Base-by-base conservation (phyloP, 768 basidiomycete genomes). In the Calocybe gangraenosa region DNA sequence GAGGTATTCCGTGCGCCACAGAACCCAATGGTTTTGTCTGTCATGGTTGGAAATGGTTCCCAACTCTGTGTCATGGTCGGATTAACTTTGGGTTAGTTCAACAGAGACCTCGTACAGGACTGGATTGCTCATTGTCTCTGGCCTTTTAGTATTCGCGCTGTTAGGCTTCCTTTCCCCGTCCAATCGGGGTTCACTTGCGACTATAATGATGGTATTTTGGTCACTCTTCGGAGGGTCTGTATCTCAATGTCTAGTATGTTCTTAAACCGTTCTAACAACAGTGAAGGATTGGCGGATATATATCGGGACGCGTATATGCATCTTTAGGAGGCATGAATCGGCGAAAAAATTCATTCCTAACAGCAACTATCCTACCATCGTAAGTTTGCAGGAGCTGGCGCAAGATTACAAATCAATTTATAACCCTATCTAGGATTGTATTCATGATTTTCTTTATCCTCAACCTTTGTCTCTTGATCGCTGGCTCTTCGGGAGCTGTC, bases 91-190 rank as follows among this genome's bases (percentile, higher is more conserved):
- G 79, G 91, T 90, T 44, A 36, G 66, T 50, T 18, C 23, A 19
- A 32, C 15, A 20, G n/a, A 30, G 19, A 5, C 11, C 37, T 25
- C 25, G 11, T n/a, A 38, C 33, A 18, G 44, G 25, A 39, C 32
- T 31, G 15, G 8, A 14, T 41, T 25, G 15, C 40, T 43, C 25
- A 55, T 48, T 42, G 15, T 45, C 44, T 41, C 20, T 15, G 53
- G 25, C 25, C 15, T 33, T 11, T 5, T 7, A 92, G 87, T 94
- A 8, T 98, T 95, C 61, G 95, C 92, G 6, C 67, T 95, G 17
- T 62, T 96, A 44, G 94, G 94, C 4, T 95, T 98, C 71, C 75
- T 98, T 20, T 94, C 91, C 0, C 95, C 95, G 7, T 93, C 92
- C 13, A 97, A 96, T 58, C 85, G 95, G 17, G 95, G 95, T 19